Percentiles rank a stretch among this genome's conserved stretches.
Conservation (phyloP, 495 filamentous ascomycete species). For the Penicillium goetzii region DNA sequence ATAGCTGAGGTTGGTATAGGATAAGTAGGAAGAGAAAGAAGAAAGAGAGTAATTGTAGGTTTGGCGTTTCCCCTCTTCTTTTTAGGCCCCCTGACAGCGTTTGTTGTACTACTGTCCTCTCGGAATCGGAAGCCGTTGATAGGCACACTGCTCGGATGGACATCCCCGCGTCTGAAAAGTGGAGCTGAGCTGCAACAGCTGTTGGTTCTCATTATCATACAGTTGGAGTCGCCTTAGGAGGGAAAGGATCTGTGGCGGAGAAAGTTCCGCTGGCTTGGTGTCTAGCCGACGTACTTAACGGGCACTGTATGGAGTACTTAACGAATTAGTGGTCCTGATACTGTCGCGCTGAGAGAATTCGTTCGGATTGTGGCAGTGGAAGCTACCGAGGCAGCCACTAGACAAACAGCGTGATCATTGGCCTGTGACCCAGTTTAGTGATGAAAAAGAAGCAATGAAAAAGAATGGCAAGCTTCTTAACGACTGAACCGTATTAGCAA, state of each 20-base stretch:
- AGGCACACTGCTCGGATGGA: slow-evolving; percentile 6
- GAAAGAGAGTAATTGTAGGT: not conserved
- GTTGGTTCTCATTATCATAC: slow-evolving; percentile 6
- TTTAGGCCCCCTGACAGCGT: not conserved
- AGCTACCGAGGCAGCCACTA: not conserved
- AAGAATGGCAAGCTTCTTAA: not conserved
- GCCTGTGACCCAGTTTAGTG: not conserved
- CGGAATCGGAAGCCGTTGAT: slow-evolving; percentile 15
- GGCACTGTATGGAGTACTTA: not conserved
- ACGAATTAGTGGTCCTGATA: not conserved
- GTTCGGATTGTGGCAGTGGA: too few relatives aligned
- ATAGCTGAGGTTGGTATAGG: not conserved
- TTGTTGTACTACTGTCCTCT: not conserved
- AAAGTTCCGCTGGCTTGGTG: slow-evolving; percentile 1
- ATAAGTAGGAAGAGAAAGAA: not conserved
- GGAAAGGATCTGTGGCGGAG: not conserved
- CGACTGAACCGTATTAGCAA: not conserved
- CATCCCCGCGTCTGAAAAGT: slow-evolving; percentile 6
- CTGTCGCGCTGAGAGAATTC: not conserved
- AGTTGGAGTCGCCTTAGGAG: not conserved
- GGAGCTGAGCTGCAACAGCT: slow-evolving; percentile 1
- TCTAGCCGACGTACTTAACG: not conserved
- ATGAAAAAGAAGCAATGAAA: not conserved
- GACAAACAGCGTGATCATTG: not conserved
- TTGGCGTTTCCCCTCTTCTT: not conserved